Evolutionary conservation across 2,329 filamentous ascomycete species (phyloP).

Genomic region (Thielaviopsis musarum): DNA sequence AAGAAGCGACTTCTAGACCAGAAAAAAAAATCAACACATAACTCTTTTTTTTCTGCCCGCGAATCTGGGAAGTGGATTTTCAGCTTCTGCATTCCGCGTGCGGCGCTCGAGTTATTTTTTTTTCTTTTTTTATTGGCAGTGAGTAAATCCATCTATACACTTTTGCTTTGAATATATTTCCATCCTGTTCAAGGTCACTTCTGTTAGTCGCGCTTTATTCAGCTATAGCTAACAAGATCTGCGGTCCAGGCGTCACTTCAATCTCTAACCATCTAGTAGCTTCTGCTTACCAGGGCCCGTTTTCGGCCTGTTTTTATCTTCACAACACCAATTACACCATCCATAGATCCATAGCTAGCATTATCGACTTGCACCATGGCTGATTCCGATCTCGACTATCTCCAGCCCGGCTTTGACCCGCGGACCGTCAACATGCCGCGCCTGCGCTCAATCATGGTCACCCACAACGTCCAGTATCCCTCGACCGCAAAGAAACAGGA

Average conservation of each 20-base stretch:
- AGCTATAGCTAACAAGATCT: neutral
- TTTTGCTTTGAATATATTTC: too few relatives aligned
- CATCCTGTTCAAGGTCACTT: too few relatives aligned
- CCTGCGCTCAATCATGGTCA: conserved; percentile 78
- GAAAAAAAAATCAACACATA: neutral
- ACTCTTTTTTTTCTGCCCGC: neutral
- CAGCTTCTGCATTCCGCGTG: neutral
- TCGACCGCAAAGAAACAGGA: conserved; percentile 83
- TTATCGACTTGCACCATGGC: conserved; percentile 29
- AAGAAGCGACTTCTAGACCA: too few relatives aligned
- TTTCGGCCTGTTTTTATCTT: neutral
- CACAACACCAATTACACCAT: neutral
- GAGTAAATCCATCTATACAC: too few relatives aligned
- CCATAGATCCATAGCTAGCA: neutral
- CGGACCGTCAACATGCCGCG: conserved; percentile 69
- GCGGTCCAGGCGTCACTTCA: neutral
- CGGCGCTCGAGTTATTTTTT: neutral
- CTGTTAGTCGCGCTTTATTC: too few relatives aligned
- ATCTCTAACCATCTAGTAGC: neutral
- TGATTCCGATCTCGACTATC: conserved; percentile 61
- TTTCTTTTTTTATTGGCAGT: neutral
- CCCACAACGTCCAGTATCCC: conserved; percentile 71
- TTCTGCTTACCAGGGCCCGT: neutral
- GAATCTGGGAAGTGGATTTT: neutral
- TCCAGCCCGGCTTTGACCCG: conserved; percentile 75